Evolutionary conservation across 2,329 filamentous ascomycete genomes (phyloP).

Genomic region (Whalleya microplaca): DNA sequence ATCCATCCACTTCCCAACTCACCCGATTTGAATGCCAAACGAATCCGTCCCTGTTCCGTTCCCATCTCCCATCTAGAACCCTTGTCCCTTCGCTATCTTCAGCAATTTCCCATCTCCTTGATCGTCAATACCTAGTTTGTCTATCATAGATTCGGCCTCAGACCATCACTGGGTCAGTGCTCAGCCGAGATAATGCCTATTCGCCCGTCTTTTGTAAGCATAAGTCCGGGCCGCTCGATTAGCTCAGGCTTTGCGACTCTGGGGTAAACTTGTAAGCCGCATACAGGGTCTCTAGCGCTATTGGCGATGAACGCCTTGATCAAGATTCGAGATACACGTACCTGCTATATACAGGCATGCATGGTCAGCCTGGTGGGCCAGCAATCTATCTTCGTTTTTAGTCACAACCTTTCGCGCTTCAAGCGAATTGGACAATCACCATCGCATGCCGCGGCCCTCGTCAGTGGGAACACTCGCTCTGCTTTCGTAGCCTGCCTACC

Average conservation of each 20-base stretch:
- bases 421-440: constrained; percentile 15
- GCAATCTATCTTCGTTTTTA: background rate
- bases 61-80: background rate
- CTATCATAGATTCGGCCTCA: constrained; percentile 11
- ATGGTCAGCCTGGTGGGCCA: constrained; percentile 18
- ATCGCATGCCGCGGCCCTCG: constrained; percentile 13
- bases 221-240: constrained; percentile 6
- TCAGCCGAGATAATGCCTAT: constrained; percentile 12
- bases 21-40: constrained; percentile 20
- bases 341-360: constrained; percentile 6
- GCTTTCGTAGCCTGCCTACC: no score
- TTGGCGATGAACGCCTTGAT: constrained; percentile 4
- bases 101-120: constrained; percentile 3
- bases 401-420: constrained; percentile 11
- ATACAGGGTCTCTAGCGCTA: constrained; percentile 12
- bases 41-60: constrained; percentile 1
- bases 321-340: background rate
- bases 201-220: constrained; percentile 3
- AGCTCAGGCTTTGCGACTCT: constrained; percentile 6
- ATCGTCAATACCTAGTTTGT: background rate
- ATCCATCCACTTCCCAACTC: constrained; percentile 8
- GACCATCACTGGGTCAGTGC: constrained; percentile 4
- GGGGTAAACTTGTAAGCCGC: constrained; percentile 6
- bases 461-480: constrained; percentile 5
- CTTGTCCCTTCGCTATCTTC: background rate